phyloP scores from a whole-genome alignment of 1,284 basidiomycete species.

The Ustilago trichophora region DNA sequence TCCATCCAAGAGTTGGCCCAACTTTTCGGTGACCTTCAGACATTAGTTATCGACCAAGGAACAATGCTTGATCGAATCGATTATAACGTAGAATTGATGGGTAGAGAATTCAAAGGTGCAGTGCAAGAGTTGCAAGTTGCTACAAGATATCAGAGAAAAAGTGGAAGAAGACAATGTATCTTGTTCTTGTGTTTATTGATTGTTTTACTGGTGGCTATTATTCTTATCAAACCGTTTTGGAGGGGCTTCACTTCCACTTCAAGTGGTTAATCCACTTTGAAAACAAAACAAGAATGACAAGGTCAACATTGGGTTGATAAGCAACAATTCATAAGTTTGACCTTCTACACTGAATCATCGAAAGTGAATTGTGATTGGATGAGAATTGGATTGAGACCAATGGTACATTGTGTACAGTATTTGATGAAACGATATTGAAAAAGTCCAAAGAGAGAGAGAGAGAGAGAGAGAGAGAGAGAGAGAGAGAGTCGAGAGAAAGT shows the following conservation, averaged over 20 bases:
- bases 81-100: constrained; percentile 95
- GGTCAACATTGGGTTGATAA: too few species aligned
- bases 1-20: constrained; percentile 91
- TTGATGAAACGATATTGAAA: too few species aligned
- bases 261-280: too few species aligned
- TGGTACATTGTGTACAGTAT: too few species aligned
- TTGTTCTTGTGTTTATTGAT: constrained; percentile 89
- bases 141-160: constrained; percentile 90
- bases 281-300: too few species aligned
- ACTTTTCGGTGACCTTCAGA: constrained; percentile 92
- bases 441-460: too few species aligned
- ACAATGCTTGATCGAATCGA: constrained; percentile 95
- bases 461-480: too few species aligned
- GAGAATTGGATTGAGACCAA: too few species aligned
- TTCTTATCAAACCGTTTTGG: constrained; percentile 79
- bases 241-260: constrained; percentile 2
- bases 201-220: constrained; percentile 79
- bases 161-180: constrained; percentile 89
- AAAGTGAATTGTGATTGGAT: too few species aligned
- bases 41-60: constrained; percentile 95
- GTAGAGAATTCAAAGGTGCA: constrained; percentile 80
- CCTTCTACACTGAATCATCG: too few species aligned
- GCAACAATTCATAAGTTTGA: too few species aligned
- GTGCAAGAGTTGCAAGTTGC: constrained; percentile 85
- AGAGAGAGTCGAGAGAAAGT: too few species aligned